phyloP scores from a whole-genome alignment of 176 grass and related monocot species.

The Zoysia pacifica region DNA sequence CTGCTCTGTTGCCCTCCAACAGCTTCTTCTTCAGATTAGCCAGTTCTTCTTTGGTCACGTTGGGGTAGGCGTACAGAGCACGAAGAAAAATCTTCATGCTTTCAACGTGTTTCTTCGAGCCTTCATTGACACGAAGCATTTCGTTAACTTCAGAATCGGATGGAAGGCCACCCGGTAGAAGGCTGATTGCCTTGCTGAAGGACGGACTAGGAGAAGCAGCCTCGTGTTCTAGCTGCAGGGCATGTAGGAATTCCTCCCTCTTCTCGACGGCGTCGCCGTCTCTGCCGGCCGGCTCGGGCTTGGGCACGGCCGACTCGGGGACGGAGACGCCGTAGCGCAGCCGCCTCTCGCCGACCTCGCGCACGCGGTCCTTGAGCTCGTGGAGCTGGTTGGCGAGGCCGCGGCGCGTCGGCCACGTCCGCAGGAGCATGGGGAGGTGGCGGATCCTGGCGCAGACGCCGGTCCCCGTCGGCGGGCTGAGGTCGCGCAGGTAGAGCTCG shows the following conservation, averaged over 20 bases:
- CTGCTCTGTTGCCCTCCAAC: background rate
- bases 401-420: background rate
- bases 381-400: background rate
- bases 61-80: background rate
- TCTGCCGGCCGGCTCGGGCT: background rate
- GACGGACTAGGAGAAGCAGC: background rate
- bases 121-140: background rate
- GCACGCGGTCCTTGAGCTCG: background rate
- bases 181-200: background rate
- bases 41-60: background rate
- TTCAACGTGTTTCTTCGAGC: background rate
- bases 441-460: rapidly evolving
- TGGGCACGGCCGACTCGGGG: background rate
- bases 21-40: background rate
- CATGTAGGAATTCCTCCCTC: background rate
- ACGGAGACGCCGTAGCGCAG: background rate
- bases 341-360: background rate
- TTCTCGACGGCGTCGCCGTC: background rate
- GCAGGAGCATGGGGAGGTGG: background rate
- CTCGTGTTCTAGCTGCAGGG: background rate
- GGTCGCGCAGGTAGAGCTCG: background rate
- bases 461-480: background rate
- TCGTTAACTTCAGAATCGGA: background rate
- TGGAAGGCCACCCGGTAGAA: background rate
- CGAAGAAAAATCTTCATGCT: background rate